Conservation (phyloP, 345 rosid genomes). For the Dovyalis caffra region DNA sequence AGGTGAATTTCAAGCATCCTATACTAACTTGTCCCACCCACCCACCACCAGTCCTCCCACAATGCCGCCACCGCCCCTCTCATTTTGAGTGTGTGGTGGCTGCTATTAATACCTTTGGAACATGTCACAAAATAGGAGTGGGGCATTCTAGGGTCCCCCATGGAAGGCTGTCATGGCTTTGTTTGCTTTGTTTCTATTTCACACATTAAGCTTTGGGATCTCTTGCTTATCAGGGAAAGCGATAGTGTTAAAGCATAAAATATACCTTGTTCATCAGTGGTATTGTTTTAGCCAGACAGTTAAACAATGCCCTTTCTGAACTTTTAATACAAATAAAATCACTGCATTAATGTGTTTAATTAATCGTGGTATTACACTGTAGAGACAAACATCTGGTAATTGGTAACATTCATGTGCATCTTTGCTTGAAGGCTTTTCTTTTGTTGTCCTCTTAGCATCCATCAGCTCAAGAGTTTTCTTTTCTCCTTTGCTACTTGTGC, state of each 20-base stretch:
- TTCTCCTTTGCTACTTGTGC: neutral
- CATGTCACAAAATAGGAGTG: neutral
- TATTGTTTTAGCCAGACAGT: neutral
- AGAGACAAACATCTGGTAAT: neutral
- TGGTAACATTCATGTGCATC: neutral
- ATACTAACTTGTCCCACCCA: neutral
- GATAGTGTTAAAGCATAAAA: neutral
- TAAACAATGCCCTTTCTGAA: neutral
- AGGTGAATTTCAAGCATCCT: constrained; percentile 46
- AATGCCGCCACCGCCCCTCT: too few species aligned
- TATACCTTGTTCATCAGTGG: neutral
- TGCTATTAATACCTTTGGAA: neutral
- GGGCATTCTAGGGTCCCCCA: neutral
- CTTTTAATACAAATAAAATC: neutral
- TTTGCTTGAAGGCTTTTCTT: neutral
- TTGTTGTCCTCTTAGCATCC: neutral
- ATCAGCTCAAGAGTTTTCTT: neutral
- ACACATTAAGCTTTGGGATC: neutral
- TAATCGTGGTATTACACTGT: neutral
- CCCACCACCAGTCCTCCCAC: too few species aligned
- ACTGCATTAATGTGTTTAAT: neutral
- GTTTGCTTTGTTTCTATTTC: neutral
- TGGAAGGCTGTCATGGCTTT: neutral
- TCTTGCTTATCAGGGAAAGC: neutral
- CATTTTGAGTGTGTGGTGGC: neutral